Evolutionary conservation across 1,284 basidiomycete species (phyloP), one percentile per base, ranked within the genome.

Genomic region (Moesziomyces sp.): DNA sequence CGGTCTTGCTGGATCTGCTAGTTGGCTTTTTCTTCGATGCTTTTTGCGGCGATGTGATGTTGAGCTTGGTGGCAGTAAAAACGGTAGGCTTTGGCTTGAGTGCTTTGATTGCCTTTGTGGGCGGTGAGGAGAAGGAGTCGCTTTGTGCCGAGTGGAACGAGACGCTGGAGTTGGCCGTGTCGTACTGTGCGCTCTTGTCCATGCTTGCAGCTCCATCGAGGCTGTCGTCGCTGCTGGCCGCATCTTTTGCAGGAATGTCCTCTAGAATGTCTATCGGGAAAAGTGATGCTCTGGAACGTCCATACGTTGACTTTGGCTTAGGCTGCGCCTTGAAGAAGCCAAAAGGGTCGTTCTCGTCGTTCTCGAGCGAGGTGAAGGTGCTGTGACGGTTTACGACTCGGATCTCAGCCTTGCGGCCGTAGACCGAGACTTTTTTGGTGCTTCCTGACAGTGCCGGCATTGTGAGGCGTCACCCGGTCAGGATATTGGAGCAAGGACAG

Each of bases 401-500:
- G 21, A 61, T 38, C 34, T 60, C 57, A 7, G 65, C 49, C 23
- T 65, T 74, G 34, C 58, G 56, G 13, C 71, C 71, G 46, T 74
- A 74, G n/a, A 74, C 71, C 21, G 65, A 74, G 45, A 74, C 71
- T 58, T 61, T 68, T n/a, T 74, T 74, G 40, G 71, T 64, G 53
- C 46, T 45, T 48, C 57, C 58, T 5, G 65, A 68, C 14, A 65
- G 71, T 34, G 35, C 52, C 47, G 71, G 54, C 71, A 74, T 74
- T 50, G 13, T 16, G 47, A 7, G 13, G 16, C 28, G 30, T 34
- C 30, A 34, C 30, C 30, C 30, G 13, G 10, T 34, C 30, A 34
- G 30, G 30, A 34, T 34, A 13, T 11, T 2, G 30, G 30, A n/a
- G 38, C n/a, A 21, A 6, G 7, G 19, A 38, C 6, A 23, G 5